A percentile compares a stretch with the other conserved stretches of the same genome.
phyloP scores from a whole-genome alignment of 2,329 filamentous ascomycete genomes.

The Alternaria brassicae region DNA sequence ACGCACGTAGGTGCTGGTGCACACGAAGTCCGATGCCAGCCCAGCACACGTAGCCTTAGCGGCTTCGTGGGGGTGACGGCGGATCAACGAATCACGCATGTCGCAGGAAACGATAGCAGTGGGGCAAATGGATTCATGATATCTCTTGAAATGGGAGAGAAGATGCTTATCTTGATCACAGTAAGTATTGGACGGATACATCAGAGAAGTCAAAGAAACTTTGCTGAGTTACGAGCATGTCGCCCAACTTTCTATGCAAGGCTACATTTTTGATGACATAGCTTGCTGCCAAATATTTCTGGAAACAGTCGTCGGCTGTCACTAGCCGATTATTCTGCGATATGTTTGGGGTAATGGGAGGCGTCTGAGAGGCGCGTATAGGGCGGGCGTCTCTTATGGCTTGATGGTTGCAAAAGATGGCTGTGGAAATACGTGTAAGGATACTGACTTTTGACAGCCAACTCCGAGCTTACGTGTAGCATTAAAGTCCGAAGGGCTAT shows the following conservation, averaged over 20 bases:
- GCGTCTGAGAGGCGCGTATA: neutral
- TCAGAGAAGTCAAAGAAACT: neutral
- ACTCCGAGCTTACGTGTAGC: neutral
- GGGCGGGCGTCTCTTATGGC: neutral
- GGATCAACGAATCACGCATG: neutral
- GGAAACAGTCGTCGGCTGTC: too few species aligned
- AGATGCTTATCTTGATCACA: neutral
- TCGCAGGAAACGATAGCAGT: too few species aligned
- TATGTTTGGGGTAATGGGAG: neutral
- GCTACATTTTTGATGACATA: neutral
- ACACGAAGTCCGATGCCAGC: neutral
- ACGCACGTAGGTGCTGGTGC: neutral
- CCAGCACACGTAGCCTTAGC: neutral
- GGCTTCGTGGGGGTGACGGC: neutral
- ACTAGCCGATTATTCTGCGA: neutral
- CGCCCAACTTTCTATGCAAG: neutral
- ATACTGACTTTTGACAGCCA: neutral
- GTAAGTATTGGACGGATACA: neutral
- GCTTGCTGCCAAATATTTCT: too few species aligned
- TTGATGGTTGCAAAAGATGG: neutral
- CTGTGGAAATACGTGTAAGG: neutral
- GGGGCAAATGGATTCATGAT: neutral
- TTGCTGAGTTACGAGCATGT: neutral
- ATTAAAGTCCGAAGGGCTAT: neutral
- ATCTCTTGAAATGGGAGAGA: neutral